These are phyloP conservation scores for Aurantiochytrium sp. DNA, from an alignment of 108 stramenopile species.

Conservation along the genomic window DNA sequence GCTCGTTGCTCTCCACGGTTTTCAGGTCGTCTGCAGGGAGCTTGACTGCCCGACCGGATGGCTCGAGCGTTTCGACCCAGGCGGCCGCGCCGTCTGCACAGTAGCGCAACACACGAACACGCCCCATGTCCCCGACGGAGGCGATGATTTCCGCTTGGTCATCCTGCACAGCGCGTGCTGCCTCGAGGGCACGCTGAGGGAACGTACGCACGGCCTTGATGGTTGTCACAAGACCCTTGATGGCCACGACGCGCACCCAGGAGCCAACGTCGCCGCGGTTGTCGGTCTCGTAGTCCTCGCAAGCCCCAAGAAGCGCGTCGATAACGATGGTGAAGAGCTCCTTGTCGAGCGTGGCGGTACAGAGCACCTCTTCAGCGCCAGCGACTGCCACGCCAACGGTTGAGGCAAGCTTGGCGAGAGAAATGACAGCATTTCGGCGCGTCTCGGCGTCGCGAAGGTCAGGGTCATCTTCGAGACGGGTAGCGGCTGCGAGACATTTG, in stretches of 20 bases:
- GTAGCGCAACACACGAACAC: not conserved
- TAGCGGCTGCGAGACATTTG: slow-evolving; percentile 45
- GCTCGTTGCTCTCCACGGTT: not conserved
- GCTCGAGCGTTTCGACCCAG: not conserved
- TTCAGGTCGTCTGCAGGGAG: too few relatives aligned
- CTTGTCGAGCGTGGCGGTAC: not conserved
- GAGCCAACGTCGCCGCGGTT: slow-evolving; percentile 95
- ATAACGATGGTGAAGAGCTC: slow-evolving; percentile 34
- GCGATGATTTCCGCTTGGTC: not conserved
- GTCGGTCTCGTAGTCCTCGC: slow-evolving; percentile 89
- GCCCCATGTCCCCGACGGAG: not conserved
- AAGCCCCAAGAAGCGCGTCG: slow-evolving; percentile 53
- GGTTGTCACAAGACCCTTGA: slow-evolving; percentile 64
- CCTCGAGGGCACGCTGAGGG: not conserved
- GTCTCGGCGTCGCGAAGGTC: slow-evolving; percentile 80
- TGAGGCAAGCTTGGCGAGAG: slow-evolving; percentile 60
- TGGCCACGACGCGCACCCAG: slow-evolving; percentile 83
- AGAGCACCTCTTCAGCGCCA: not conserved
- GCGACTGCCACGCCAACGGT: slow-evolving; percentile 48
- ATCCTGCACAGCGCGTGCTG: not conserved
- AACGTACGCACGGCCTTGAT: not conserved
- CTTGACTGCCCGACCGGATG: too few relatives aligned
- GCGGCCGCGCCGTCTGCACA: not conserved
- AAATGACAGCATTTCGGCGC: slow-evolving; percentile 70
- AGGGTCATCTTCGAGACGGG: slow-evolving; percentile 58